Evolutionary conservation across 371 early-diverging fungal species (phyloP), one percentile per base, ranked within the genome.

Genomic region (Mortierella sp.): DNA sequence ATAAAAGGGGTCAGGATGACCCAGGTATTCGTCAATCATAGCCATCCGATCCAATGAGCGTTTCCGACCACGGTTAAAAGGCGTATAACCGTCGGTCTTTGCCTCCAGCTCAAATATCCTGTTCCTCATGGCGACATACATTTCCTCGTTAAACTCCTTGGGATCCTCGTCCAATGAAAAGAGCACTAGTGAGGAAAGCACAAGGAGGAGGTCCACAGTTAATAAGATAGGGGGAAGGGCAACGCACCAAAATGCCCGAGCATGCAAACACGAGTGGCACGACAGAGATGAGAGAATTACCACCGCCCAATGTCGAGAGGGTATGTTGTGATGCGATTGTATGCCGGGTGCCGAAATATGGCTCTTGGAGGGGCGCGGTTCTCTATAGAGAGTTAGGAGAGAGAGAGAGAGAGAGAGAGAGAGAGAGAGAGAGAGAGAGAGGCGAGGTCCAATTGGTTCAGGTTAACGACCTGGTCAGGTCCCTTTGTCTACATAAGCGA

Each of bases 41-140:
- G 4, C 62, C 66, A 62, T 48, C 21, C 72, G 28, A 23, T 69
- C 72, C 23, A 77, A 58, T 28, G 79, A 69, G 29, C 79, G 52
- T 50, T 79, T 79, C 7, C 79, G 57, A 5, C 73, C 60, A 19
- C 52, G 57, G 14, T 72, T 60, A 25, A 79, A 79, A 7, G 79
- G 79, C 30, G 79, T 69, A 57, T 79, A 79, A 23, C 72, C 48
- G 56, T 65, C 67, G 0, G 79, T 51, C 46, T 79, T 79, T 45
- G 73, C 72, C 51, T 79, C 79, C 14, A 79, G 57, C 47, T 79
- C 79, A 63, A 79, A 79, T 30, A 79, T 73, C 26, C 79, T 72
- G 56, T 79, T 79, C 46, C 79, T 65, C 79, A 79, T 77, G 1
- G 79, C 79, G 44, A 77, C 72, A 30, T 77, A 77, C 72, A 77